These are phyloP conservation scores for Stephanodiscus triporus DNA, from an alignment of 108 stramenopile genomes.

Conservation along the genomic window DNA sequence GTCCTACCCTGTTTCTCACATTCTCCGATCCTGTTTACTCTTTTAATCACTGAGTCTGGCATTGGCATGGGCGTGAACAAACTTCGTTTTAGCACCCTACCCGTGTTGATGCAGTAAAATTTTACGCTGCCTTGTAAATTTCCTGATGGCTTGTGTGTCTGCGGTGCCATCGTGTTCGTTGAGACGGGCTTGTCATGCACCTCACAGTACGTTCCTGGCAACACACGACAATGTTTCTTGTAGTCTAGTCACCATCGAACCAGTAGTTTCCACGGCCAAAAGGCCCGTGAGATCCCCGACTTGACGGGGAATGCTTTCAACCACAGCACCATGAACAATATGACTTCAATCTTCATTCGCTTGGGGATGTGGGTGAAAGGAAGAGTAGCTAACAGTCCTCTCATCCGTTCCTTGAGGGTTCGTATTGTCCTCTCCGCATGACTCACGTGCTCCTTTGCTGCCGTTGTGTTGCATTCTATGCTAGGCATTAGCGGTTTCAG, in stretches of 20 bases:
- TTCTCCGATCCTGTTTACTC: neutral
- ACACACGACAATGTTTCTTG: no score
- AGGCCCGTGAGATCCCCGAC: no score
- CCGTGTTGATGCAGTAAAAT: neutral
- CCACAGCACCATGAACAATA: no score
- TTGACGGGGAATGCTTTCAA: no score
- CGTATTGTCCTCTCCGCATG: neutral
- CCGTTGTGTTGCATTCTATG: constrained; percentile 25
- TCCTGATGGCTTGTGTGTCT: neutral
- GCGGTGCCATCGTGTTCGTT: constrained; percentile 10
- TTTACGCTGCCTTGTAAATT: neutral
- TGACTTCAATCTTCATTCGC: neutral
- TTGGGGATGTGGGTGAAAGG: constrained; percentile 12
- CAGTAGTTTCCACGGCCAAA: no score
- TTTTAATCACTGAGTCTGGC: neutral
- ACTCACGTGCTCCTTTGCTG: constrained; percentile 30
- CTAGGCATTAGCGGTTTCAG: neutral
- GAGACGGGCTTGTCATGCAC: no score
- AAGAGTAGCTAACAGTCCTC: constrained; percentile 17
- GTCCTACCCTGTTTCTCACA: neutral
- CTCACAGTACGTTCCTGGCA: no score
- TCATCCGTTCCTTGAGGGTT: constrained; percentile 18
- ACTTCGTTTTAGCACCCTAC: neutral
- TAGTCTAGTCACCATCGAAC: no score
- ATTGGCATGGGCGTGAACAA: neutral